These are phyloP conservation scores for Xylaria sp. DNA, from an alignment of 2,329 filamentous ascomycete genomes.

Conservation along the genomic window DNA sequence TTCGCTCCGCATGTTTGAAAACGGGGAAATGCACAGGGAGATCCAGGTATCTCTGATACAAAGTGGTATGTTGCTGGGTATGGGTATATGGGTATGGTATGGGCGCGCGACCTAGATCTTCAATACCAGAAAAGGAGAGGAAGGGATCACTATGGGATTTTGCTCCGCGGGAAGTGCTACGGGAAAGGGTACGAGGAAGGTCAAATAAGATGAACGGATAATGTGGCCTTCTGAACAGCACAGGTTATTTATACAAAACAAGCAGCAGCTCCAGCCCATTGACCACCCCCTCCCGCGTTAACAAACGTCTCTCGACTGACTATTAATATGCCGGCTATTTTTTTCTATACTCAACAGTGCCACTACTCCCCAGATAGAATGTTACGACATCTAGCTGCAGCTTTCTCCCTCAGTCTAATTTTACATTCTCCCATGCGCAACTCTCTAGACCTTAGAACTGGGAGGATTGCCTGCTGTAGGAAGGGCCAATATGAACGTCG, in stretches of 20 bases:
- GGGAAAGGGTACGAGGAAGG: neutral
- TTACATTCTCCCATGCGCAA: neutral
- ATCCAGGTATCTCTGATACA: neutral
- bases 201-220: neutral
- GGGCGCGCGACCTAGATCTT: neutral
- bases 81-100: neutral
- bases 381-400: neutral
- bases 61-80: neutral
- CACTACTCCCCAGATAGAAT: neutral
- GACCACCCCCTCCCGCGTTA: neutral
- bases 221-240: neutral
- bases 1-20: neutral
- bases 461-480: neutral
- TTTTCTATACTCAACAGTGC: neutral
- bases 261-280: neutral
- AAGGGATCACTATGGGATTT: neutral
- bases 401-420: neutral
- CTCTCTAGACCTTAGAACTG: neutral
- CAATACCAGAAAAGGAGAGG: neutral
- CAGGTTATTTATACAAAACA: constrained; percentile 6
- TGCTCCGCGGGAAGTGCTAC: neutral
- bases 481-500: neutral
- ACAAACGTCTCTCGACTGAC: neutral
- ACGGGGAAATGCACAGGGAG: neutral
- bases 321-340: neutral